Conservation (phyloP, 495 filamentous ascomycete species). For the Penicillium robsamsonii region DNA sequence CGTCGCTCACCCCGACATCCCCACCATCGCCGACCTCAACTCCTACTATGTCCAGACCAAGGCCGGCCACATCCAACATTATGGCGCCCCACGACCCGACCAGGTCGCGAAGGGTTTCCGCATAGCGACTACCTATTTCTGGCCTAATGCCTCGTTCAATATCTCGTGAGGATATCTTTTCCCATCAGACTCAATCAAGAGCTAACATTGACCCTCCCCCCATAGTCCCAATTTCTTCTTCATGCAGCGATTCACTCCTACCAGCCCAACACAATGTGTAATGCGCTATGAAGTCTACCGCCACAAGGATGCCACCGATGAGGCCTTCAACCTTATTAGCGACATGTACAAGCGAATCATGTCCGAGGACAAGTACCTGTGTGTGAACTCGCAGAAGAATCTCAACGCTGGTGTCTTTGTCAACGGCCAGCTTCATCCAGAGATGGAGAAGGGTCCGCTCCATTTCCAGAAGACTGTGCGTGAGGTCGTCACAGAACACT, state of each 20-base stretch:
- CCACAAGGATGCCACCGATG: constrained; percentile 45
- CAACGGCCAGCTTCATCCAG: constrained; percentile 47
- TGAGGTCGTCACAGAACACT: constrained; percentile 39
- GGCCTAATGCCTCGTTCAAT: constrained; percentile 45
- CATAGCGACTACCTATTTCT: constrained; percentile 44
- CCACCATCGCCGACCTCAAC: constrained; percentile 40
- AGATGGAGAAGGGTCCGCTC: constrained; percentile 46
- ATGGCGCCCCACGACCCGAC: constrained; percentile 37
- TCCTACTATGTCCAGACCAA: constrained; percentile 43
- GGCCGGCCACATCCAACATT: constrained; percentile 40
- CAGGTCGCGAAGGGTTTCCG: constrained; percentile 34
- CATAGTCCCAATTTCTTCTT: constrained; percentile 48
- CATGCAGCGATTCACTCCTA: constrained; percentile 47
- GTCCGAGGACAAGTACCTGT: constrained; percentile 49
- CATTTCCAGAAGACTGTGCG: constrained; percentile 46
- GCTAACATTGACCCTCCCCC: constrained; percentile 10
- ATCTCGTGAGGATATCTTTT: constrained; percentile 34
- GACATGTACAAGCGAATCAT: constrained; percentile 48
- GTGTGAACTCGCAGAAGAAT: constrained; percentile 47
- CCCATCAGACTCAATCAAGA: not conserved
- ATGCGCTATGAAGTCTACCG: constrained; percentile 51
- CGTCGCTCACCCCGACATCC: constrained; percentile 47
- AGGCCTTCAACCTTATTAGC: constrained; percentile 41
- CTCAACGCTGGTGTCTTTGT: constrained; percentile 47
- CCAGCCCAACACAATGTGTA: constrained; percentile 30